Evolutionary conservation across 805 yeast species (phyloP), one percentile per base, ranked within the genome.

Genomic region (Zygoascus bituminiphila): DNA sequence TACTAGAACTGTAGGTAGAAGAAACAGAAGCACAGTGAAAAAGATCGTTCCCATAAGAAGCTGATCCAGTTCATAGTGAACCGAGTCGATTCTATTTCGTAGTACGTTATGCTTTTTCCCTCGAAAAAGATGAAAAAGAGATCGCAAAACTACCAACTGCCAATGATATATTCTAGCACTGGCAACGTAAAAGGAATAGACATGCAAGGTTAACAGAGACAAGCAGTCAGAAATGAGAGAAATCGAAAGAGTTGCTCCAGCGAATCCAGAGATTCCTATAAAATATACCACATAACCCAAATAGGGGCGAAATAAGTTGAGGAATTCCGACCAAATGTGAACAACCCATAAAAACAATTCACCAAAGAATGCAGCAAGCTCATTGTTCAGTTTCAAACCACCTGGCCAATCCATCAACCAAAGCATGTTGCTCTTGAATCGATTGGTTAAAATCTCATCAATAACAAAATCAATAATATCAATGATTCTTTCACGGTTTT

Each of bases 401-500:
- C 91, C 95, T 0, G 98, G 98, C 58, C 89, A 84, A 52, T 80
- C 75, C 71, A 88, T 87, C 33, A 93, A 71, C 89, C 95, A 84
- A 0, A 69, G 55, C 2, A 89, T 78, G 35, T 81, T 62, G 2
- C 60, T 51, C 17, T 72, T 66, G 39, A 82, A 64, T n/a, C 71
- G 70, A 29, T 67, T 59, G 47, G 77, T 76, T 12, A 82, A 53
- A 1, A 71, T 49, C 21, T 59, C 60, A 36, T 73, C 66, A 12
- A 79, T 64, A 33, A 74, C 45, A 46, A 55, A 61, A 1, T 54
- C 51, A 1, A 67, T 48, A 4, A 41, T 41, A 1, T 58, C 51
- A 8, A 64, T 56, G 23, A 64, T 51, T 9, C 31, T 44, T 0
- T 56, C 61, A 50, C 66, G 62, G 46, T 67, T 68, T 5, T 70